Percentiles rank a stretch among this genome's conserved stretches.
These are phyloP conservation scores for Sporothrix curviconia DNA, from an alignment of 2,329 filamentous ascomycete species.

Conservation along the genomic window DNA sequence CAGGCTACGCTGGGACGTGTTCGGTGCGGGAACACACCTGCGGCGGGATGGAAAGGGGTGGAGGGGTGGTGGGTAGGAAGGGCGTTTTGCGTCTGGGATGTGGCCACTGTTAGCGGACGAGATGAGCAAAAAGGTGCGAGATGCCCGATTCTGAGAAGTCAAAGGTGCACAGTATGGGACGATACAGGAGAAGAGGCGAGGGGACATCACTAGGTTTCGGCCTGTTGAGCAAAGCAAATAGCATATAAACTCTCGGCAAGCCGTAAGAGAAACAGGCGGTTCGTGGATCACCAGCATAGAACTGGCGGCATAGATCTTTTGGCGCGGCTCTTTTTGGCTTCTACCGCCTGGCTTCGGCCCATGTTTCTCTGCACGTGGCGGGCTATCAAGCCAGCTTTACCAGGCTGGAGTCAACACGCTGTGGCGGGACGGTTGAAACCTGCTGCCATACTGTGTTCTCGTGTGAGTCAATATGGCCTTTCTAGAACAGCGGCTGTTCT, in stretches of 20 bases:
- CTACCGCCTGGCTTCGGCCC: slow-evolving; percentile 7
- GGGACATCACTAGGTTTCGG: neutral
- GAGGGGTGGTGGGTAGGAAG: no score
- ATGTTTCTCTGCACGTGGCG: slow-evolving; percentile 7
- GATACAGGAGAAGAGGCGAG: neutral
- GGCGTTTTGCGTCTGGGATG: no score
- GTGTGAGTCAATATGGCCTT: neutral
- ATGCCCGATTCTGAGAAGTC: neutral
- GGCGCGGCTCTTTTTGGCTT: neutral
- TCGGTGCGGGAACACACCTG: neutral
- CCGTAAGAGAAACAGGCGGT: slow-evolving; percentile 4
- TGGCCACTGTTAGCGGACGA: no score
- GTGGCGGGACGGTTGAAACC: neutral
- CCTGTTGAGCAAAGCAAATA: neutral
- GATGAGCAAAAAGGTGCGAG: no score
- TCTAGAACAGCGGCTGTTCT: no score
- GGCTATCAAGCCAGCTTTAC: neutral
- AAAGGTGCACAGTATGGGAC: neutral
- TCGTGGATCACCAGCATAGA: slow-evolving; percentile 16
- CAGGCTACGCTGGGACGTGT: neutral
- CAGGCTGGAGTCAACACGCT: neutral
- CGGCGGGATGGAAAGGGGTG: neutral
- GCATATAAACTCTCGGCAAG: neutral
- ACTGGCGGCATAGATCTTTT: slow-evolving; percentile 12
- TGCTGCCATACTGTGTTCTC: neutral